These are phyloP conservation scores for Suillus subluteus DNA, from an alignment of 768 basidiomycete genomes.

Conservation along the genomic window DNA sequence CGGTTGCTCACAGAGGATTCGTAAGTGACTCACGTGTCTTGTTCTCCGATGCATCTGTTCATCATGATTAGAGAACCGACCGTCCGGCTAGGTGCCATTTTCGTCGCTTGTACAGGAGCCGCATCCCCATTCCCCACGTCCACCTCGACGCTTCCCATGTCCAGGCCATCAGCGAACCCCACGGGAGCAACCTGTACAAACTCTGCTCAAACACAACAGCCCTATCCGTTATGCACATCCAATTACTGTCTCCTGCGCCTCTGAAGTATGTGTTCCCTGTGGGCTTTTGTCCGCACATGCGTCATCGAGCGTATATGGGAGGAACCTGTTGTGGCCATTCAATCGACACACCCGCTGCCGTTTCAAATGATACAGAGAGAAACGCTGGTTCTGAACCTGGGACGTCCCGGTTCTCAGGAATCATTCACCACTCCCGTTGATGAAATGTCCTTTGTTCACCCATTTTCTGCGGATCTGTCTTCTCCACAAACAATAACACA, in stretches of 20 bases:
- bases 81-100: slow-evolving; percentile 79
- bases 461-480: slow-evolving; percentile 7
- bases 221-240: slow-evolving; percentile 74
- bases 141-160: slow-evolving; percentile 33
- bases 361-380: slow-evolving; percentile 16
- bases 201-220: slow-evolving; percentile 28
- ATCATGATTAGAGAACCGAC: slow-evolving; percentile 76
- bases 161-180: slow-evolving; percentile 24
- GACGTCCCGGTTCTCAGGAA: slow-evolving; percentile 13
- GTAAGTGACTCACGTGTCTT: slow-evolving; percentile 51
- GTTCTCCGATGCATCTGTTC: slow-evolving; percentile 17
- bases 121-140: slow-evolving; percentile 47
- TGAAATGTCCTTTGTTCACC: slow-evolving; percentile 24
- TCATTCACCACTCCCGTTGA: slow-evolving; percentile 26
- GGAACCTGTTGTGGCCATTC: slow-evolving; percentile 47
- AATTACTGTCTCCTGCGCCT: slow-evolving; percentile 89
- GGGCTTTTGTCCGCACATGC: slow-evolving; percentile 84
- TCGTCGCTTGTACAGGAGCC: slow-evolving; percentile 59
- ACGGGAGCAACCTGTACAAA: slow-evolving; percentile 49
- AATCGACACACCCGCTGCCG: slow-evolving; percentile 14
- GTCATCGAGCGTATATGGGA: slow-evolving; percentile 90
- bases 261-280: slow-evolving; percentile 85
- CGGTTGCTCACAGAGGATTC: slow-evolving; percentile 82
- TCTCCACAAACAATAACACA: slow-evolving; percentile 14
- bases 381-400: slow-evolving; percentile 10